phyloP scores from a whole-genome alignment of 768 basidiomycete species.

The Leucosporidium scottii region DNA sequence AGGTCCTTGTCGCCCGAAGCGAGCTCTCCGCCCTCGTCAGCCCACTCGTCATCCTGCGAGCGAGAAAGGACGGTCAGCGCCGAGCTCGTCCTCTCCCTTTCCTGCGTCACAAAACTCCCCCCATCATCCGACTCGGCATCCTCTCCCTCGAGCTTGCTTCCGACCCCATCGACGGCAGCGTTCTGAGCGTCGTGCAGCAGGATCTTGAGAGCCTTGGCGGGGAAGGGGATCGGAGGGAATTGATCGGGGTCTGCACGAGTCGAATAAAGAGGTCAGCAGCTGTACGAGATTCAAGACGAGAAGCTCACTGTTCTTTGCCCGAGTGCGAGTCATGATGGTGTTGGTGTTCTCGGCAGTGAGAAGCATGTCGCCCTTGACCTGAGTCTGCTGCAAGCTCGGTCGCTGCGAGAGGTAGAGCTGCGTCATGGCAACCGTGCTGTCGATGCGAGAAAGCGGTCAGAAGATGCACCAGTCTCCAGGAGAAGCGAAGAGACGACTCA shows the following conservation, averaged over 20 bases:
- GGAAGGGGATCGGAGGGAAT: constrained; percentile 79
- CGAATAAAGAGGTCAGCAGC: neutral
- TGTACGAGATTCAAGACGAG: neutral
- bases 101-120: neutral
- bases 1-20: constrained; percentile 59
- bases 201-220: constrained; percentile 84
- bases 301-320: constrained; percentile 70
- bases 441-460: neutral
- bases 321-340: constrained; percentile 93
- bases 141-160: constrained; percentile 39
- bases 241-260: constrained; percentile 64
- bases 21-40: constrained; percentile 68
- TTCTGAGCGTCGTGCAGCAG: constrained; percentile 75
- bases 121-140: constrained; percentile 61
- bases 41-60: constrained; percentile 79
- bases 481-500: constrained; percentile 24
- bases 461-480: neutral
- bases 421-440: constrained; percentile 65
- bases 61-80: constrained; percentile 15
- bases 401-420: constrained; percentile 57
- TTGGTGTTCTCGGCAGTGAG: constrained; percentile 70
- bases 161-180: constrained; percentile 48
- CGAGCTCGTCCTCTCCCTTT: neutral
- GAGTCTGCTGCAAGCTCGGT: constrained; percentile 58
- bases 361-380: constrained; percentile 87